phyloP scores from a whole-genome alignment of 352 stramenopile genomes.

The Phytopythium helicoides region DNA sequence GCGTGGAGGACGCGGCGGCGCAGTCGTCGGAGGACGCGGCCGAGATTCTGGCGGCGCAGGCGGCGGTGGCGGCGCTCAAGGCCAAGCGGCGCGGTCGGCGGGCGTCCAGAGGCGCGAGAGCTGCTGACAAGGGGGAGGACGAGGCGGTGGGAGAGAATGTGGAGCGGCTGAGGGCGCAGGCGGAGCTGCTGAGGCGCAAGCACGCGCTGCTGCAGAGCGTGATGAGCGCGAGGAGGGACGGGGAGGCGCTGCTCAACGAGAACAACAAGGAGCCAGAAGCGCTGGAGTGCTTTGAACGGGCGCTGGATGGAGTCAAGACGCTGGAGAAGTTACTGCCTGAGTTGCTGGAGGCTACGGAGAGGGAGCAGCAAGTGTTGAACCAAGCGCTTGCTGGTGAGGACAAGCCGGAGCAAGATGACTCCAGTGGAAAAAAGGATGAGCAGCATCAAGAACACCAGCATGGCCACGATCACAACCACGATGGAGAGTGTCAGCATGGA shows the following conservation, averaged over 20 bases:
- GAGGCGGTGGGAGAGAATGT: constrained; percentile 6
- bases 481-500: constrained; percentile 7
- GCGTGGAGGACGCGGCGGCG: constrained; percentile 42
- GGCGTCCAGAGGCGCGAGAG: background rate
- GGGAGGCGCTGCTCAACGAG: constrained; percentile 24
- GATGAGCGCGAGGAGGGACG: constrained; percentile 33
- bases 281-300: constrained; percentile 24
- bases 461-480: constrained; percentile 8
- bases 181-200: constrained; percentile 40
- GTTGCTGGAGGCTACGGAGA: constrained; percentile 25
- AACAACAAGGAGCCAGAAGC: constrained; percentile 7
- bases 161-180: constrained; percentile 24
- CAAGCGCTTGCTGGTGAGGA: background rate
- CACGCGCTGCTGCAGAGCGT: constrained; percentile 51
- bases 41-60: constrained; percentile 59
- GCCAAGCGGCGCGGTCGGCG: constrained; percentile 24
- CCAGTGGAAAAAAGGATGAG: constrained; percentile 4
- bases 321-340: constrained; percentile 43
- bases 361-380: constrained; percentile 8
- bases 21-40: constrained; percentile 46
- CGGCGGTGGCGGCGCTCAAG: constrained; percentile 64
- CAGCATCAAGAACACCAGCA: background rate
- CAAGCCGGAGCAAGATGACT: background rate
- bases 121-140: background rate
- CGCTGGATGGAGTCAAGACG: constrained; percentile 23